Evolutionary conservation across 2,329 filamentous ascomycete species (phyloP), one percentile per base, ranked within the genome.

Genomic region (Epichloe coenophiala): DNA sequence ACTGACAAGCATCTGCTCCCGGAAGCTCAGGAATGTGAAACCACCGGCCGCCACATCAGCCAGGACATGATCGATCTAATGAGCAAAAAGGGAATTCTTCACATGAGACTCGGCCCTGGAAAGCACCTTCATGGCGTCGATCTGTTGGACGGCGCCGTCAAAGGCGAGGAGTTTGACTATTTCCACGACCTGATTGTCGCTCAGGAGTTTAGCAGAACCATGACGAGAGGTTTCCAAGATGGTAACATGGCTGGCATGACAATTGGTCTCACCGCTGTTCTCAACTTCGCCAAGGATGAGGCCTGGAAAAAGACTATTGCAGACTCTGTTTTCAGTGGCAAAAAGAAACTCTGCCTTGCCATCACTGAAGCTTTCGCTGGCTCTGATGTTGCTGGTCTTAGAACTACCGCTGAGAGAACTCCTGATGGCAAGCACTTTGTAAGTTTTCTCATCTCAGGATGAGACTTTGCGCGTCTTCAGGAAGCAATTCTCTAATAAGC

Each of bases 301-400:
- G 71, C 71, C 41, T 76, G 87, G 59, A 83, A 82, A 68, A 75
- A 82, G 58, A 74, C 74, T 49, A 74, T 94, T 45, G 78, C 81
- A 35, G 73, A 81, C 36, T 86, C 93, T 59, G 83, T 88, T 44
- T 76, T 94, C 57, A 79, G 76, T 44, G 88, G 88, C 53, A 80
- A 82, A 74, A 93, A 93, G 78, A 90, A 90, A 74, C 88, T 93
- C 63, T 91, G 84, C 62, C 73, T 95, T 3, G 88, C 88, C 49
- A 88, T 94, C 61, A 93, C 88, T 1, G 88, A 95, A 68, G 88
- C 88, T 0, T 93, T 94, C 67, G 88, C 88, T 15, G 88, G 88
- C 17, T 69, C 67, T 38, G 88, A 94, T 64, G 88, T 94, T 4
- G 86, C 88, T 13, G 81, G 85, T 15, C 72, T 94, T 38, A 76